Conservation (phyloP, 805 yeast species). For the Alloascoidea hylecoeti region DNA sequence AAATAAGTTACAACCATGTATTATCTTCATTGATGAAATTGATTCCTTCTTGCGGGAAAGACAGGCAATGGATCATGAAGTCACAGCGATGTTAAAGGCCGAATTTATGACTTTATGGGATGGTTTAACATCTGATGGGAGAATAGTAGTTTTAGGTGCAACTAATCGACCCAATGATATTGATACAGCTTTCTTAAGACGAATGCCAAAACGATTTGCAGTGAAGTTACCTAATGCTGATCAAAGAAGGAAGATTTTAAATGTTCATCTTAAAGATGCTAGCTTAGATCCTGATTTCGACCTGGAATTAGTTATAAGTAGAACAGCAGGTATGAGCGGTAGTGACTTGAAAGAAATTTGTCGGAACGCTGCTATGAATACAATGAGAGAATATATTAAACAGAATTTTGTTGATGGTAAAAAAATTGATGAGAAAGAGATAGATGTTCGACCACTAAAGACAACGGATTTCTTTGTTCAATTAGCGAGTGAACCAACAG, state of each 20-base stretch:
- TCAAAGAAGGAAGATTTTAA: slow-evolving; percentile 59
- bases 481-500: slow-evolving; percentile 9
- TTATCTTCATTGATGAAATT: slow-evolving; percentile 89
- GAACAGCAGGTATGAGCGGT: slow-evolving; percentile 74
- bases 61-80: slow-evolving; percentile 77
- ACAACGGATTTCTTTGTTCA: slow-evolving; percentile 47
- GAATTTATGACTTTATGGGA: slow-evolving; percentile 98
- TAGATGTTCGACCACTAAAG: slow-evolving; percentile 45
- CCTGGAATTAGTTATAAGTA: slow-evolving; percentile 37
- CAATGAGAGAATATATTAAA: slow-evolving; percentile 76
- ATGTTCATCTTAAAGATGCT: slow-evolving; percentile 54
- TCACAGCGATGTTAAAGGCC: slow-evolving; percentile 84
- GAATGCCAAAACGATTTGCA: slow-evolving; percentile 85
- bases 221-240: slow-evolving; percentile 54
- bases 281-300: slow-evolving; percentile 47
- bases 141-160: slow-evolving; percentile 85
- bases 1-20: slow-evolving; percentile 82
- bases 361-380: slow-evolving; percentile 83
- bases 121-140: slow-evolving; percentile 62
- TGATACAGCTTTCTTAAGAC: slow-evolving; percentile 81
- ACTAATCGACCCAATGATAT: slow-evolving; percentile 88
- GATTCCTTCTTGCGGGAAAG: slow-evolving; percentile 89
- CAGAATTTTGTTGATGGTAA: slow-evolving; percentile 32
- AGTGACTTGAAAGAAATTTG: slow-evolving; percentile 85
- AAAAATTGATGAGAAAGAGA: slow-evolving; percentile 16